Evolutionary conservation across 1,284 basidiomycete genomes (phyloP).

Genomic region (Fistulinella staudtii): DNA sequence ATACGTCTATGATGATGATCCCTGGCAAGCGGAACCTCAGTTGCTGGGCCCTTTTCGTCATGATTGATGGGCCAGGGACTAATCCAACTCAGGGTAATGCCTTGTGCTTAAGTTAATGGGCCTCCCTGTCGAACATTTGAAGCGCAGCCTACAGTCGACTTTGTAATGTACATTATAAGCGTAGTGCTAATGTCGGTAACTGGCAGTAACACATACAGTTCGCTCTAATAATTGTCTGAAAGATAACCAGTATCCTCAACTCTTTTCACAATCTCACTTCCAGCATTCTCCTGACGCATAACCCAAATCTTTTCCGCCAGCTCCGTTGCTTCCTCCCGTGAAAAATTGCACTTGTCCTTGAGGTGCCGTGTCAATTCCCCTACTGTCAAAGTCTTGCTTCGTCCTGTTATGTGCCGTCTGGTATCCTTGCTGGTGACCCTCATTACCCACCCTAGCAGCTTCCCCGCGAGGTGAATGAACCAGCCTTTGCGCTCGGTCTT

Average conservation of each 20-base stretch:
- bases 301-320: constrained; percentile 20
- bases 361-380: constrained; percentile 18
- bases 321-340: constrained; percentile 10
- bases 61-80: too few species aligned
- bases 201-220: too few species aligned
- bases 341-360: constrained; percentile 14
- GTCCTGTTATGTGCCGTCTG: not conserved
- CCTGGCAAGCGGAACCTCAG: too few species aligned
- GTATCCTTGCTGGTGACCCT: constrained; percentile 8
- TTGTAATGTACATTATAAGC: too few species aligned
- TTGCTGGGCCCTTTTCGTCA: too few species aligned
- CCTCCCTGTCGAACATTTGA: too few species aligned
- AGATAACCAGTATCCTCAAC: not conserved
- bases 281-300: constrained; percentile 10
- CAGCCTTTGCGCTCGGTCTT: constrained; percentile 13
- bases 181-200: too few species aligned
- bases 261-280: constrained; percentile 21
- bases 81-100: too few species aligned
- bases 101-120: too few species aligned
- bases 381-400: constrained; percentile 8
- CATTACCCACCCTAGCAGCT: constrained; percentile 18
- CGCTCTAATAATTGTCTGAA: too few species aligned
- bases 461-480: constrained; percentile 24
- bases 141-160: too few species aligned
- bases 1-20: too few species aligned